These are phyloP conservation scores for Myxozyma mucilagina DNA, from an alignment of 805 yeast genomes.

Conservation along the genomic window DNA sequence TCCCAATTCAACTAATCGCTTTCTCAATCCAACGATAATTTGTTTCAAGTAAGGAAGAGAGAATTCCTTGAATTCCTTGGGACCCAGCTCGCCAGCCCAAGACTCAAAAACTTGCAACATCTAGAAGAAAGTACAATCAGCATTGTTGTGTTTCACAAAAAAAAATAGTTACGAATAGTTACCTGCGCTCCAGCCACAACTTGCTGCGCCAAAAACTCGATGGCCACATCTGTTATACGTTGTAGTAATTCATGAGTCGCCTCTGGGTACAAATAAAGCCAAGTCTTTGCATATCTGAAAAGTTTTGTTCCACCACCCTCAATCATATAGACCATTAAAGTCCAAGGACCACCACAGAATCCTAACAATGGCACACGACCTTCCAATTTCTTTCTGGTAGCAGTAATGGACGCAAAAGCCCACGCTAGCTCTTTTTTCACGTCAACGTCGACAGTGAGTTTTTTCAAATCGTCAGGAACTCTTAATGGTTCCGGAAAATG, in stretches of 20 bases:
- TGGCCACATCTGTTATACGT: constrained; percentile 79
- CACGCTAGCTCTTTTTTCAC: constrained; percentile 78
- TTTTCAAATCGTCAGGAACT: constrained; percentile 60
- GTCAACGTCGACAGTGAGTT: constrained; percentile 62
- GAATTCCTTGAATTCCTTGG: constrained; percentile 82
- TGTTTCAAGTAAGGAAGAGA: constrained; percentile 84
- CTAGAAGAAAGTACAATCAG: constrained; percentile 1
- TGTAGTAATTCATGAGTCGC: constrained; percentile 70
- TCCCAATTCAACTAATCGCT: constrained; percentile 70
- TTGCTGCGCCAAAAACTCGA: constrained; percentile 91
- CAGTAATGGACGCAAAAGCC: constrained; percentile 92
- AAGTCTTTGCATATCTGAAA: constrained; percentile 86
- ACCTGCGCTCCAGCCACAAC: constrained; percentile 94
- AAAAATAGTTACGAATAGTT: background rate
- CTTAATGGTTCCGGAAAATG: constrained; percentile 87
- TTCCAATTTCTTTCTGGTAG: constrained; percentile 79
- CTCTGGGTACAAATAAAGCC: constrained; percentile 81
- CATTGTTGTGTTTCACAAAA: background rate
- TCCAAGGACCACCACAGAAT: constrained; percentile 98
- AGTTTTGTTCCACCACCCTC: constrained; percentile 89
- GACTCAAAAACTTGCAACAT: constrained; percentile 96
- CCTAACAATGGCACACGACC: constrained; percentile 95
- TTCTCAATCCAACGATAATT: constrained; percentile 67
- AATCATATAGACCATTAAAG: constrained; percentile 91
- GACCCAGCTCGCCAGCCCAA: constrained; percentile 97